A percentile compares a stretch with the other conserved stretches of the same genome.
Conservation (phyloP, 352 stramenopile species). For the Blastocystis sp. region DNA sequence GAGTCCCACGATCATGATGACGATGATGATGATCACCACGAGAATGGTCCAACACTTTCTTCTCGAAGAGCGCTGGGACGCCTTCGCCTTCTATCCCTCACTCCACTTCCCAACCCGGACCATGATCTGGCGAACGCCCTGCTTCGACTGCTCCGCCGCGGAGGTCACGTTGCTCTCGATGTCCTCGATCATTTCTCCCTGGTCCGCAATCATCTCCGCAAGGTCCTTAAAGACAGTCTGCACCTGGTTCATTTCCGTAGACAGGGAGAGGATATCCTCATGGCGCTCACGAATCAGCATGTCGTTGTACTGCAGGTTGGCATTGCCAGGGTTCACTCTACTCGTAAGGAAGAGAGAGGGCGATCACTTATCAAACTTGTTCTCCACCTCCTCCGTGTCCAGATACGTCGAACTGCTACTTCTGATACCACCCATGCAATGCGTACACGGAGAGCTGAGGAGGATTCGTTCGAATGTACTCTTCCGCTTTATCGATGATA, state of each 20-base stretch:
- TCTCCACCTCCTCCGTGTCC: constrained; percentile 66
- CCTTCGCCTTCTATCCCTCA: constrained; percentile 48
- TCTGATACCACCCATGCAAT: neutral
- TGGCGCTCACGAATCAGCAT: constrained; percentile 66
- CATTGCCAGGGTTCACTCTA: constrained; percentile 58
- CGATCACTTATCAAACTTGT: constrained; percentile 56
- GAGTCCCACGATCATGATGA: constrained; percentile 37
- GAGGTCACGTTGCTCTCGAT: constrained; percentile 64
- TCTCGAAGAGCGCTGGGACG: constrained; percentile 25
- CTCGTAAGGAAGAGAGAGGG: neutral
- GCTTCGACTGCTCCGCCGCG: constrained; percentile 57
- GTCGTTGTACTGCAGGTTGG: constrained; percentile 68
- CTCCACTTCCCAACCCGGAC: neutral
- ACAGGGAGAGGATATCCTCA: constrained; percentile 60
- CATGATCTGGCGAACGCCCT: constrained; percentile 59
- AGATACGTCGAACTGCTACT: constrained; percentile 55
- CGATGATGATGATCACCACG: constrained; percentile 34
- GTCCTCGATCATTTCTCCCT: constrained; percentile 67
- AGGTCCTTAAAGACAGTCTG: constrained; percentile 60
- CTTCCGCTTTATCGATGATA: constrained; percentile 48
- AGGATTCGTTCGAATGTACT: constrained; percentile 55
- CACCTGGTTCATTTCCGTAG: constrained; percentile 66
- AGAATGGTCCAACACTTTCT: constrained; percentile 60
- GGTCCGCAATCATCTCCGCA: constrained; percentile 60
- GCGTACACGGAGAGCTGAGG: constrained; percentile 21